phyloP scores from a whole-genome alignment of 768 basidiomycete genomes.

The Russula sp. region DNA sequence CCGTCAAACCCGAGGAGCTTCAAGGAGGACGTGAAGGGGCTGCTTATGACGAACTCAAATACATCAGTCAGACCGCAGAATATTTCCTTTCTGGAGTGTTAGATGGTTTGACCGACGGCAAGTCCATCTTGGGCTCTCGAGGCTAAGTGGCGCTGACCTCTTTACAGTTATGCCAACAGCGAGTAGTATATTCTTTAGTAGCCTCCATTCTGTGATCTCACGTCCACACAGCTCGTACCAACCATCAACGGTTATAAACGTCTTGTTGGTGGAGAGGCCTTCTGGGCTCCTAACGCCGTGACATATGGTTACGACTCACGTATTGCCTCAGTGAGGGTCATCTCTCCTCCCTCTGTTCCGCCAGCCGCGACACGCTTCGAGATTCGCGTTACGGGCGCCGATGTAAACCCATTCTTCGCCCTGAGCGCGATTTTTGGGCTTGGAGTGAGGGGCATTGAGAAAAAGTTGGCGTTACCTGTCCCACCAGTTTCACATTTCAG shows the following conservation, averaged over 20 bases:
- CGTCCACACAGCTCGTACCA: constrained; percentile 56
- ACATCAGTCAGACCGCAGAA: constrained; percentile 77
- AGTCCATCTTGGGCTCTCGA: constrained; percentile 24
- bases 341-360: constrained; percentile 85
- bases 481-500: constrained; percentile 63
- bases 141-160: neutral
- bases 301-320: constrained; percentile 97
- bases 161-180: constrained; percentile 24
- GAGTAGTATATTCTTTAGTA: neutral
- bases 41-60: constrained; percentile 74
- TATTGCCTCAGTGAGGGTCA: constrained; percentile 84
- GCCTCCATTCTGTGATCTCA: neutral
- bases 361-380: constrained; percentile 83
- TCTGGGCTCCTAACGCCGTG: constrained; percentile 90
- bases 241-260: constrained; percentile 98
- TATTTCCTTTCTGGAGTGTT: constrained; percentile 93
- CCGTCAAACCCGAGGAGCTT: constrained; percentile 55
- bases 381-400: constrained; percentile 92
- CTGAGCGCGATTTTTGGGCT: constrained; percentile 82
- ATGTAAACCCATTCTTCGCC: constrained; percentile 92
- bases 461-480: constrained; percentile 57
- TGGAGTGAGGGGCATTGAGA: constrained; percentile 83
- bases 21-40: constrained; percentile 63
- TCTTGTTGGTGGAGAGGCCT: constrained; percentile 86
- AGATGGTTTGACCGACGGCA: constrained; percentile 85